Evolutionary conservation across 805 yeast genomes (phyloP).

Genomic region (Vanderwaltozyma polyspora): DNA sequence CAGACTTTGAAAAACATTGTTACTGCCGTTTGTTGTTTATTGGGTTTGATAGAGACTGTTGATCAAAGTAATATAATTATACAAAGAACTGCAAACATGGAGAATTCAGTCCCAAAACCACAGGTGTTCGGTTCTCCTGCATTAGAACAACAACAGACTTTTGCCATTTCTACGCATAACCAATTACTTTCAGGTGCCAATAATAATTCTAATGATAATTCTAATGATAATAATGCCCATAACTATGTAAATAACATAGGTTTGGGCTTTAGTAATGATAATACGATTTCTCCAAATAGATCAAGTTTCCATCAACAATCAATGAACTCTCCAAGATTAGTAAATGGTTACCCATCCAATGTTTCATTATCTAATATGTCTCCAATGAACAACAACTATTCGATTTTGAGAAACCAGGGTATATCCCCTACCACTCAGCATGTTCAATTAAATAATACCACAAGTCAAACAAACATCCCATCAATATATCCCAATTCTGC

Average conservation of each 20-base stretch:
- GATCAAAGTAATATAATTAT: conserved; percentile 57
- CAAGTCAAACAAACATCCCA: conserved; percentile 10
- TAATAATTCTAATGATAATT: too few species aligned
- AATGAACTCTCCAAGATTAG: conserved; percentile 16
- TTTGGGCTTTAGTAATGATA: too few species aligned
- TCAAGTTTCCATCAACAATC: background rate
- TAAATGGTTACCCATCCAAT: conserved; percentile 21
- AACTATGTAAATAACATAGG: too few species aligned
- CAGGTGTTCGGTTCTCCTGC: background rate
- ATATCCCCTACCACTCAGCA: conserved; percentile 15
- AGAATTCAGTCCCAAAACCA: background rate
- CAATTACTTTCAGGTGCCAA: too few species aligned
- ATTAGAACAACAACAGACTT: background rate
- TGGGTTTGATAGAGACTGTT: conserved; percentile 56
- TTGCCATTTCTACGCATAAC: too few species aligned
- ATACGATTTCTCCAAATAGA: background rate
- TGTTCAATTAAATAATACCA: conserved; percentile 10
- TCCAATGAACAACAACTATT: conserved; percentile 14
- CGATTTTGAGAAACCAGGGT: conserved; percentile 22
- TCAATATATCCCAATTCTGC: conserved; percentile 4
- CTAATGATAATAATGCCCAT: too few species aligned
- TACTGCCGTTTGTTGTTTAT: conserved; percentile 50
- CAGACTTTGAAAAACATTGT: conserved; percentile 53
- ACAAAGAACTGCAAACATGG: conserved; percentile 33
- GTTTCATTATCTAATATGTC: conserved; percentile 4